Evolutionary conservation across 164 flowering plant species (phyloP).

Genomic region (Aristolochia contorta): DNA sequence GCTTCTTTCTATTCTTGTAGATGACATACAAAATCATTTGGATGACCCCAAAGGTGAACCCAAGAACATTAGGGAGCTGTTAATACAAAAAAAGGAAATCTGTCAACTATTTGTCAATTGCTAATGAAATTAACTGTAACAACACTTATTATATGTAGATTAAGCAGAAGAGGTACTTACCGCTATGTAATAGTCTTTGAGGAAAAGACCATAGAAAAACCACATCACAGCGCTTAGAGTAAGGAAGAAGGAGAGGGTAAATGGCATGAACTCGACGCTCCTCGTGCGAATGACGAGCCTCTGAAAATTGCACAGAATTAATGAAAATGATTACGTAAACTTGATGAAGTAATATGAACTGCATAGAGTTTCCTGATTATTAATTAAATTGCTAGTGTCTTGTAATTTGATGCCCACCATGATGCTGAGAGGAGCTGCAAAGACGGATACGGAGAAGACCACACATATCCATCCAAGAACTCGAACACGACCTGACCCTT

Average conservation of each 20-base stretch:
- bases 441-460: conserved; percentile 49
- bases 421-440: conserved; percentile 67
- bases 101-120: not conserved
- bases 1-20: conserved; percentile 12
- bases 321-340: too few relatives aligned
- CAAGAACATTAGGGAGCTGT: conserved; percentile 59
- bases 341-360: too few relatives aligned
- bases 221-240: conserved; percentile 59
- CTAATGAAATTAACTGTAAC: not conserved
- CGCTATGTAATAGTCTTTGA: conserved; percentile 44
- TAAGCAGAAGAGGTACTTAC: conserved; percentile 19
- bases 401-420: conserved; percentile 31
- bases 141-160: not conserved
- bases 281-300: conserved; percentile 53
- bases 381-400: not conserved
- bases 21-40: conserved; percentile 53
- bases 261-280: conserved; percentile 80
- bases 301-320: conserved; percentile 16
- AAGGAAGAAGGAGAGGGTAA: conserved; percentile 51
- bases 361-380: not conserved
- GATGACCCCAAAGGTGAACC: conserved; percentile 46
- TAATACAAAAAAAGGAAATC: not conserved
- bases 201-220: conserved; percentile 62
- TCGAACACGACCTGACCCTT: conserved; percentile 27
- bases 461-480: conserved; percentile 71